Evolutionary conservation across 257 asterid species (phyloP).

Genomic region (Solanum megistacrolobum): DNA sequence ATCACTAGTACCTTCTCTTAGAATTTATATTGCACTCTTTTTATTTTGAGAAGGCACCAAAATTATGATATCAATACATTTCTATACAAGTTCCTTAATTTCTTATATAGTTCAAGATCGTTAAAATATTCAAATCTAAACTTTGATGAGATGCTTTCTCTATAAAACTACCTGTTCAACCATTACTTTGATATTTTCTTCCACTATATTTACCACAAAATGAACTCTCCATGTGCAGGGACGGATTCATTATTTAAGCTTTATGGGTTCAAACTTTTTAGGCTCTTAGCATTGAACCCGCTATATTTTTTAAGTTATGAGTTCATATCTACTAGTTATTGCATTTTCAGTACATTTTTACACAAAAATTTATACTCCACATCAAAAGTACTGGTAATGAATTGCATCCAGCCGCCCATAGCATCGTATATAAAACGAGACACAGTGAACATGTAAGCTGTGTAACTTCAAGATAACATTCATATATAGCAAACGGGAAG

Average conservation of each 20-base stretch:
- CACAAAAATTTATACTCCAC: neutral
- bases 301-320: neutral
- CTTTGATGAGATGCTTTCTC: neutral
- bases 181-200: neutral
- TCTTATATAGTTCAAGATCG: neutral
- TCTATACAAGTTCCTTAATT: neutral
- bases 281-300: neutral
- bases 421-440: neutral
- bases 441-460: neutral
- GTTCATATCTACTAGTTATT: neutral
- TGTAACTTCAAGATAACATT: neutral
- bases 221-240: neutral
- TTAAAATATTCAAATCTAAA: neutral
- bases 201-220: neutral
- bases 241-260: neutral
- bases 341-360: neutral
- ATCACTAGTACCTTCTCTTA: neutral
- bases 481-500: neutral
- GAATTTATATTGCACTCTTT: neutral
- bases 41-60: neutral
- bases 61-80: neutral
- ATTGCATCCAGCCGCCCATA: neutral
- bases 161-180: neutral
- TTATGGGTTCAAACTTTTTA: neutral
- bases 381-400: neutral